A percentile compares a stretch with the other conserved stretches of the same genome.
These are phyloP conservation scores for Macrocybe gigantea DNA, from an alignment of 768 basidiomycete species.

Conservation along the genomic window DNA sequence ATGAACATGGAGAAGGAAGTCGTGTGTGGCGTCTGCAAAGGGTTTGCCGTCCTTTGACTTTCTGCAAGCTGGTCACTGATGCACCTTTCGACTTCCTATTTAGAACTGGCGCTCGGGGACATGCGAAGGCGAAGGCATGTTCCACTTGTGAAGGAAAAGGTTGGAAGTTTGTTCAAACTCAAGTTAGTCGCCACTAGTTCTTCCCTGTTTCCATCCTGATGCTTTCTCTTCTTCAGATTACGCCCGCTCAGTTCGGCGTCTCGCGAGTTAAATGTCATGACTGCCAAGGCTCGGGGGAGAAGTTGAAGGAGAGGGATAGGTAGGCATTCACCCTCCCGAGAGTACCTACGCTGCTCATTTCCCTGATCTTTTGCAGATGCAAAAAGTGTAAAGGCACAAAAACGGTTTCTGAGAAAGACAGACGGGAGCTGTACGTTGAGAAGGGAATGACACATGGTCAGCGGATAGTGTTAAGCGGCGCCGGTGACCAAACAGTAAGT, in stretches of 20 bases:
- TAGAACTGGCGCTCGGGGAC: conserved; percentile 78
- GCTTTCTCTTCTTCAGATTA: conserved; percentile 24
- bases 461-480: conserved; percentile 83
- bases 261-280: conserved; percentile 57
- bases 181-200: conserved; percentile 25
- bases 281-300: conserved; percentile 65
- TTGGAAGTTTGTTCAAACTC: conserved; percentile 55
- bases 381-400: conserved; percentile 93
- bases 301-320: conserved; percentile 81
- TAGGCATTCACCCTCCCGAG: conserved; percentile 22
- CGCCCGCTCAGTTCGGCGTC: conserved; percentile 40
- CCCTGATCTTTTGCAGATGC: conserved; percentile 47
- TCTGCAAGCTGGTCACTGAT: not conserved
- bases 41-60: conserved; percentile 37
- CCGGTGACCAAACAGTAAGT: conserved; percentile 83
- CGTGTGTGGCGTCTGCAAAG: conserved; percentile 74
- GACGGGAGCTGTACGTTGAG: conserved; percentile 82
- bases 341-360: not conserved
- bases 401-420: conserved; percentile 81
- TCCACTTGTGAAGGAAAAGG: conserved; percentile 81
- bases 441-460: conserved; percentile 82
- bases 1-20: conserved; percentile 87
- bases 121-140: conserved; percentile 82
- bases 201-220: not conserved
- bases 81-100: conserved; percentile 1